Evolutionary conservation across 768 basidiomycete species (phyloP).

Genomic region (Suillus luteus): DNA sequence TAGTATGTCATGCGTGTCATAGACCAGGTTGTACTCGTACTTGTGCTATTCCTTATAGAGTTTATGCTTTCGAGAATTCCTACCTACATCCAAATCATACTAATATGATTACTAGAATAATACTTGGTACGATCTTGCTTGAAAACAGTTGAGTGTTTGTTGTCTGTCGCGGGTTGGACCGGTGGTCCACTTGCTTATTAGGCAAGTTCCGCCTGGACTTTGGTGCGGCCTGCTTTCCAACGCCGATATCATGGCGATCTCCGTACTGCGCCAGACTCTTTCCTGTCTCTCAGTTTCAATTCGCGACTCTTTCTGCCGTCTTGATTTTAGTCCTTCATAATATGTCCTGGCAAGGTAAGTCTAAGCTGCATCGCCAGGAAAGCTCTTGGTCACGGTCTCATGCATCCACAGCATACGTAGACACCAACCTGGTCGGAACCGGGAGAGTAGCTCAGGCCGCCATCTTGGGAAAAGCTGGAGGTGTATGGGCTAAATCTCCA

Average conservation of each 20-base stretch:
- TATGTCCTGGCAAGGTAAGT: constrained; percentile 76
- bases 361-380: constrained; percentile 40
- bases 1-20: background rate
- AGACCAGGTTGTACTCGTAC: background rate
- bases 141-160: background rate
- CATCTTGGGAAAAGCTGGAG: constrained; percentile 33
- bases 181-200: constrained; percentile 4
- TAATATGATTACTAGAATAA: background rate
- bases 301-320: constrained; percentile 14
- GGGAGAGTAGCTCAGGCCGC: constrained; percentile 78
- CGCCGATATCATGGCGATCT: constrained; percentile 35
- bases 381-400: no score
- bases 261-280: constrained; percentile 16
- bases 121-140: no score
- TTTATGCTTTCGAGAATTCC: background rate
- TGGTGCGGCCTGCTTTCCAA: constrained; percentile 11
- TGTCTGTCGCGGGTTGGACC: background rate
- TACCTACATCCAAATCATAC: background rate
- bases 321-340: constrained; percentile 13
- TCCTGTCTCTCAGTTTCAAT: constrained; percentile 10
- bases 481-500: constrained; percentile 34
- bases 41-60: background rate
- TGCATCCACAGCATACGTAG: constrained; percentile 67
- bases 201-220: constrained; percentile 4
- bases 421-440: constrained; percentile 73